Evolutionary conservation across 179 eudicot species (phyloP).

Genomic region (Amaranthus tricolor): DNA sequence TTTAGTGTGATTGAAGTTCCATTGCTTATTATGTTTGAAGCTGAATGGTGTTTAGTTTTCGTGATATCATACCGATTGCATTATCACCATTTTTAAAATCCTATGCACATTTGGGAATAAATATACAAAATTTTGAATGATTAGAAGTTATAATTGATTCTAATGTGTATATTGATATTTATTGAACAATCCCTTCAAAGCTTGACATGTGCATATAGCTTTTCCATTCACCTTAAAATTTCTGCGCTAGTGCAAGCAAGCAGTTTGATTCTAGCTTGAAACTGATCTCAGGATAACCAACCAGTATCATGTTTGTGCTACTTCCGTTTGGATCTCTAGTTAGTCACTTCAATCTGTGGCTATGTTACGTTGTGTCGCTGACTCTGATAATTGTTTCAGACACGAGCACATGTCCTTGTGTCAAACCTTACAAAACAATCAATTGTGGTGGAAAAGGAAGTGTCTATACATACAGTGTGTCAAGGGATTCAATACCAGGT

Average conservation of each 20-base stretch:
- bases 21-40: too few species aligned
- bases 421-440: too few species aligned
- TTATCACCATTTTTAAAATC: background rate
- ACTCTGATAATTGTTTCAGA: too few species aligned
- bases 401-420: too few species aligned
- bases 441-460: too few species aligned
- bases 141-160: background rate
- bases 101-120: background rate
- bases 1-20: too few species aligned
- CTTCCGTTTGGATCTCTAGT: background rate
- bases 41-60: background rate
- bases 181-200: conserved; percentile 97
- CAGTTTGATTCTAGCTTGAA: background rate
- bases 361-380: too few species aligned
- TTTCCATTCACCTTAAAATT: background rate
- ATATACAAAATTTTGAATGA: background rate
- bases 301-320: conserved; percentile 1
- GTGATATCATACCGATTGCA: background rate
- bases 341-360: background rate
- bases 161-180: background rate
- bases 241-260: background rate
- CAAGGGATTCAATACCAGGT: too few species aligned
- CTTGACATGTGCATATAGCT: conserved; percentile 64
- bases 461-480: too few species aligned
- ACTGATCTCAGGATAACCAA: background rate